Conservation (phyloP, 208 protist genomes). For the Willaertia magna region DNA sequence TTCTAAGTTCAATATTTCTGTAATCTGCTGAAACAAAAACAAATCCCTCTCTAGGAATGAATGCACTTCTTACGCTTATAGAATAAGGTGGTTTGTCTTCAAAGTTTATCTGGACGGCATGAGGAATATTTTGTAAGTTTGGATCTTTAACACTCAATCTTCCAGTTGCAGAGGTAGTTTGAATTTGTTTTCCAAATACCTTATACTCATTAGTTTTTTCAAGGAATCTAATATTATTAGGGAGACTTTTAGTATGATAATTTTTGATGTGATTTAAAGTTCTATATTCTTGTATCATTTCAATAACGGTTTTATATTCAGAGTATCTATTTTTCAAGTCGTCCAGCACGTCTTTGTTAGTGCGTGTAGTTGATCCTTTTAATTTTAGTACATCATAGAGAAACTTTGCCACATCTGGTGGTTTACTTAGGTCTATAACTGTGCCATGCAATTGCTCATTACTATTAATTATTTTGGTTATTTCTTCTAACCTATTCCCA, state of each 20-base stretch:
- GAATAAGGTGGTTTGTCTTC: neutral
- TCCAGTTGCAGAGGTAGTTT: conserved; percentile 29
- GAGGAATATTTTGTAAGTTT: conserved; percentile 36
- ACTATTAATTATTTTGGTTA: neutral
- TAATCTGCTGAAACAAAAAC: conserved; percentile 30
- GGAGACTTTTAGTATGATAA: neutral
- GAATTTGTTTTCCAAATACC: conserved; percentile 18
- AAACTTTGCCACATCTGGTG: neutral
- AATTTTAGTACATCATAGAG: neutral
- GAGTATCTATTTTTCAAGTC: neutral
- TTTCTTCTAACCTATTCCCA: neutral
- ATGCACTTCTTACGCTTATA: neutral
- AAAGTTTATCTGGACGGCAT: neutral
- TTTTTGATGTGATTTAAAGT: neutral
- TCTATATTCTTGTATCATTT: neutral
- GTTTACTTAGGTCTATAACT: neutral
- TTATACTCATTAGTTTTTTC: neutral
- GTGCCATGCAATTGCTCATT: neutral
- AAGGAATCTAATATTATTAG: neutral
- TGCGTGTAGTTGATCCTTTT: neutral
- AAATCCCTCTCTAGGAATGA: conserved; percentile 10
- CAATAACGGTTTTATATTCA: neutral
- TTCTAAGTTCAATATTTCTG: conserved; percentile 29
- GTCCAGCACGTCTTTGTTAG: neutral
- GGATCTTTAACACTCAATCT: conserved; percentile 25